A percentile compares a stretch with the other conserved stretches of the same genome.
Conservation (phyloP, 1,284 basidiomycete species). For the Ustilago hordei region DNA sequence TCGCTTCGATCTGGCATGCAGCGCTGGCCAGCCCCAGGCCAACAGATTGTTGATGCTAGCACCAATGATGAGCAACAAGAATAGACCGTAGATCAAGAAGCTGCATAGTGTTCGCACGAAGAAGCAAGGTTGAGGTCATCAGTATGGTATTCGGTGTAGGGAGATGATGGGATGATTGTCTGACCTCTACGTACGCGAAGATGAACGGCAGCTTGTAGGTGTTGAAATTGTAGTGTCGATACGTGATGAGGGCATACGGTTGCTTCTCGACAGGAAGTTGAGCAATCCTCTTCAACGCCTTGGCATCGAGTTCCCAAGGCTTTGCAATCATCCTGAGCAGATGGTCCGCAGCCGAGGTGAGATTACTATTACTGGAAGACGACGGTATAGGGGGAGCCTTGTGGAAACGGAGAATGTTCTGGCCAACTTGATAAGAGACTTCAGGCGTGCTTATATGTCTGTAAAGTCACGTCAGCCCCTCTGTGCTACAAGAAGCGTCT, state of each 20-base stretch:
- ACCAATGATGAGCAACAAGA: conserved; percentile 24
- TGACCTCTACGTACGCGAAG: conserved; percentile 14
- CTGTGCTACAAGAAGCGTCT: neutral
- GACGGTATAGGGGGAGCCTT: neutral
- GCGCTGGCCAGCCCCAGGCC: conserved; percentile 11
- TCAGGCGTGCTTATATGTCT: neutral
- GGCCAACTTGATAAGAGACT: neutral
- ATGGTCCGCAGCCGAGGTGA: neutral
- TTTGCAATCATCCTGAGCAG: conserved; percentile 21
- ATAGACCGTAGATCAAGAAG: conserved; percentile 32
- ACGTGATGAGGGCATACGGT: conserved; percentile 6
- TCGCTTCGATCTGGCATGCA: conserved; percentile 9
- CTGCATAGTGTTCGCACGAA: conserved; percentile 6
- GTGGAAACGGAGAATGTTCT: neutral
- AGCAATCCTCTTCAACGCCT: conserved; percentile 16
- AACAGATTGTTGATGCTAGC: conserved; percentile 14
- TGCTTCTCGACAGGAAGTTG: conserved; percentile 22
- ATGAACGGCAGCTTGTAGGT: conserved; percentile 35
- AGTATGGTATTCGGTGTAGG: neutral
- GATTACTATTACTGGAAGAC: neutral
- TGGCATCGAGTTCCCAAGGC: conserved; percentile 26
- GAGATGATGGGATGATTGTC: neutral
- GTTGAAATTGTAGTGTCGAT: conserved; percentile 32
- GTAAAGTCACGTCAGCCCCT: neutral
- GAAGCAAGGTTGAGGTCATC: neutral